Conservation (phyloP, 441 rosid species). For the Populus hybrid region DNA sequence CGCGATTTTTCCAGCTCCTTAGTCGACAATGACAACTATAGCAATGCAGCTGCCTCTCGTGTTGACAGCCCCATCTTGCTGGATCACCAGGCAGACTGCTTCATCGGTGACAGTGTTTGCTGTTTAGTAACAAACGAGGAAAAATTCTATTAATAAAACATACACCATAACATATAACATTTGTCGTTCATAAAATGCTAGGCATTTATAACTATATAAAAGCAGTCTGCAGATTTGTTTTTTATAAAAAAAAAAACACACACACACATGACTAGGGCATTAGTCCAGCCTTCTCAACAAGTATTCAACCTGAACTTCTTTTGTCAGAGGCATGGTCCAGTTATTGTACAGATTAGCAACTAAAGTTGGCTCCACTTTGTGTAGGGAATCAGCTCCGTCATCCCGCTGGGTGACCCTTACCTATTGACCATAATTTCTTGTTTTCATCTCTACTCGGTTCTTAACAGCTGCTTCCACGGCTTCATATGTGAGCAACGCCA, state of each 20-base stretch:
- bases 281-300: conserved; percentile 66
- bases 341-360: conserved; percentile 53
- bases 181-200: no score
- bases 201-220: conserved; percentile 6
- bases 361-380: conserved; percentile 62
- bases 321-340: conserved; percentile 84
- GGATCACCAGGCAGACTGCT: neutral
- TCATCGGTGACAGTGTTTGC: neutral
- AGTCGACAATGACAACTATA: conserved; percentile 17
- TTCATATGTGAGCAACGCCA: no score
- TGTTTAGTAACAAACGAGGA: neutral
- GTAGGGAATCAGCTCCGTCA: conserved; percentile 33
- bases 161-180: no score
- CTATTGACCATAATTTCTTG: no score
- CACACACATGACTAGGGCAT: neutral
- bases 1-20: conserved; percentile 25
- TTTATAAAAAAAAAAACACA: conserved; percentile 5
- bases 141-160: neutral
- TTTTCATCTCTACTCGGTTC: no score
- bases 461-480: no score
- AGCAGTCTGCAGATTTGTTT: conserved; percentile 34
- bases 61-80: neutral
- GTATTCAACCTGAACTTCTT: conserved; percentile 73
- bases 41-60: neutral
- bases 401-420: neutral